A percentile compares a stretch with the other conserved stretches of the same genome.
Evolutionary conservation across 768 basidiomycete species (phyloP).

Genomic region (Tremella fuciformis): DNA sequence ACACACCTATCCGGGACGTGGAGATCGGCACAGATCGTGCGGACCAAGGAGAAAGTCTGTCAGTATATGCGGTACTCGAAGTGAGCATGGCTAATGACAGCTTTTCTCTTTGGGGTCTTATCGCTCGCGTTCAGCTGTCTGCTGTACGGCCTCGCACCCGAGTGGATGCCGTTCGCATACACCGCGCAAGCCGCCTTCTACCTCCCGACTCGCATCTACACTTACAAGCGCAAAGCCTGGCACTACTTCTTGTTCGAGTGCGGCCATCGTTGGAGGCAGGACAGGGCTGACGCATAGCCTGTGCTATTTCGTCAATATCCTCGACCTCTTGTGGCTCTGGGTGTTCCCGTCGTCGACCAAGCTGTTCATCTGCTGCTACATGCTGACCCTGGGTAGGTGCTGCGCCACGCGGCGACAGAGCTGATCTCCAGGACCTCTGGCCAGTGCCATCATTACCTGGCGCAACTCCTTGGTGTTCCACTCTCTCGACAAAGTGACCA

Average conservation of each 20-base stretch:
- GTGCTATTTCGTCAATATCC: conserved; percentile 89
- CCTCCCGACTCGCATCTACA: conserved; percentile 75
- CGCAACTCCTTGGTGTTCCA: conserved; percentile 98
- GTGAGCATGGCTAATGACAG: conserved; percentile 40
- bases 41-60: conserved; percentile 52
- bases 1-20: conserved; percentile 74
- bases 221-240: conserved; percentile 87
- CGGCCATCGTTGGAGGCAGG: conserved; percentile 12
- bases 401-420: neutral
- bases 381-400: conserved; percentile 69
- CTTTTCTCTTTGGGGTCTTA: conserved; percentile 94
- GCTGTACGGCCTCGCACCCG: conserved; percentile 79
- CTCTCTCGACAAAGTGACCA: conserved; percentile 92
- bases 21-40: conserved; percentile 69
- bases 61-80: conserved; percentile 69
- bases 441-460: conserved; percentile 96
- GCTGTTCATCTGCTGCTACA: conserved; percentile 88
- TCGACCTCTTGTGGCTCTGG: conserved; percentile 92
- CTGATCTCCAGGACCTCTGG: conserved; percentile 61
- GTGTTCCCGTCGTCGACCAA: conserved; percentile 70
- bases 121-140: conserved; percentile 77
- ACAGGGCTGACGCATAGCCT: conserved; percentile 47
- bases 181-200: conserved; percentile 73
- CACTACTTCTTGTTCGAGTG: conserved; percentile 80
- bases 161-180: conserved; percentile 87